phyloP scores from a whole-genome alignment of 1,284 basidiomycete genomes.

The Ganoderma lucidum region DNA sequence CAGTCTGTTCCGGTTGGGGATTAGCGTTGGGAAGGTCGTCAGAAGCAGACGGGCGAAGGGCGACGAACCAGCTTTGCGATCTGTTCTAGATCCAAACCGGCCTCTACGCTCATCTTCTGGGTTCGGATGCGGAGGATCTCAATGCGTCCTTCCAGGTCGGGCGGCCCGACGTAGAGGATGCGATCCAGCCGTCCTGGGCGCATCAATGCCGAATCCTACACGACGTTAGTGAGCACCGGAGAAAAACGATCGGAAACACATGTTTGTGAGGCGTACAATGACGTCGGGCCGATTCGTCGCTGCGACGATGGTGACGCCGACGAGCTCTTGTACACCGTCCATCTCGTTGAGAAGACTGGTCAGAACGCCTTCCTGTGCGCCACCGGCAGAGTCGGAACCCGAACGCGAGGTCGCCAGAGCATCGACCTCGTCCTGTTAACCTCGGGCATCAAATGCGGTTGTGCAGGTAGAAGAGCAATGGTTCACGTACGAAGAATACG shows the following conservation, averaged over 20 bases:
- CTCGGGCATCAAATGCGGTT: neutral
- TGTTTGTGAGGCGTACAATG: slow-evolving; percentile 64
- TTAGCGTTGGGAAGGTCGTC: neutral
- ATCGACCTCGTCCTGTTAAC: slow-evolving; percentile 92
- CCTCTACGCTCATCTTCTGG: slow-evolving; percentile 82
- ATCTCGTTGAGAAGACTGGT: slow-evolving; percentile 97
- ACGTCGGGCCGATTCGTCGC: slow-evolving; percentile 97
- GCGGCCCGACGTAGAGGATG: slow-evolving; percentile 94
- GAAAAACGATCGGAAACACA: neutral
- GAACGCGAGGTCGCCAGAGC: slow-evolving; percentile 87
- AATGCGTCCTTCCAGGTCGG: slow-evolving; percentile 78
- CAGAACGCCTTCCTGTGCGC: slow-evolving; percentile 87
- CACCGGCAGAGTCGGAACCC: slow-evolving; percentile 61
- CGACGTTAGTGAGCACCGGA: neutral
- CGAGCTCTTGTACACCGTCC: slow-evolving; percentile 96
- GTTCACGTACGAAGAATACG: slow-evolving; percentile 86
- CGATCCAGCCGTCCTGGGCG: slow-evolving; percentile 96
- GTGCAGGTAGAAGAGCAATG: neutral
- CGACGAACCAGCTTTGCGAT: slow-evolving; percentile 72
- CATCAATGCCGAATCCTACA: slow-evolving; percentile 92
- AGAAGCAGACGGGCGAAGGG: slow-evolving; percentile 6
- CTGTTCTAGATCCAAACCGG: slow-evolving; percentile 70
- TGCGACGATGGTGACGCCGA: slow-evolving; percentile 93
- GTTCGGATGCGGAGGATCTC: slow-evolving; percentile 89
- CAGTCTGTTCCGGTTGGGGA: slow-evolving; percentile 62